Base-by-base conservation (phyloP, 2,329 filamentous ascomycete species). In the Fusarium udum region DNA sequence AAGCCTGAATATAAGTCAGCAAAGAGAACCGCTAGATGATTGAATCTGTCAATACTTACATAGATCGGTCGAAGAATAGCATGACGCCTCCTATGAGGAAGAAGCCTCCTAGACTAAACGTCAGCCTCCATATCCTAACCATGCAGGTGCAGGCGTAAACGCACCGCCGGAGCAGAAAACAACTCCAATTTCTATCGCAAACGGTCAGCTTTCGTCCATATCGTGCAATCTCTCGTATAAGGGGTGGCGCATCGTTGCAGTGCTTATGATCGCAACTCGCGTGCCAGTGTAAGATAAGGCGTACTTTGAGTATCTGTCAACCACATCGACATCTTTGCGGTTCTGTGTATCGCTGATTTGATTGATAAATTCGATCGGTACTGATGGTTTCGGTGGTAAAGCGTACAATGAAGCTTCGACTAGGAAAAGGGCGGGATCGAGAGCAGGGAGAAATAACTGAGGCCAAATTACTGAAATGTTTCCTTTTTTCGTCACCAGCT, bases 81-180 rank as follows among this genome's bases (percentile, higher is more conserved):
- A 99, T 88, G 15, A 99, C 94, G 69, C 96, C 96, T 80, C 94
- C 93, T 80, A 98, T 89, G 64, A 99, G 90, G 87, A 99, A 99
- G 87, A 98, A 92, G 75, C 93, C 94, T 83, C 95, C 95, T 97
- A 81, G 57, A 69, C 26, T 34, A 48, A 40, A 40, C 43, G 61
- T 79, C 61, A 79, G 71, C 60, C 61, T 49, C 58, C 56, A 49
- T 55, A 63, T 52, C 45, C 61, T 46, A 46, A 46, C 53, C 32
- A 73, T 78, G 74, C 73, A 76, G 52, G 75, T 71, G 76, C 77
- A 77, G 39, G 75, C 72, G 75, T 76, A 77, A 83, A 92, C 93
- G 77, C 92, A 97, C 95, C 95, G 80, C 95, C 95, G 80, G 94
- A 96, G 89, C 96, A 98, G 87, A 99, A 99, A 82, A 95, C 94